Evolutionary conservation across 495 filamentous ascomycete species (phyloP).

Genomic region (Jackrogersella minutella): DNA sequence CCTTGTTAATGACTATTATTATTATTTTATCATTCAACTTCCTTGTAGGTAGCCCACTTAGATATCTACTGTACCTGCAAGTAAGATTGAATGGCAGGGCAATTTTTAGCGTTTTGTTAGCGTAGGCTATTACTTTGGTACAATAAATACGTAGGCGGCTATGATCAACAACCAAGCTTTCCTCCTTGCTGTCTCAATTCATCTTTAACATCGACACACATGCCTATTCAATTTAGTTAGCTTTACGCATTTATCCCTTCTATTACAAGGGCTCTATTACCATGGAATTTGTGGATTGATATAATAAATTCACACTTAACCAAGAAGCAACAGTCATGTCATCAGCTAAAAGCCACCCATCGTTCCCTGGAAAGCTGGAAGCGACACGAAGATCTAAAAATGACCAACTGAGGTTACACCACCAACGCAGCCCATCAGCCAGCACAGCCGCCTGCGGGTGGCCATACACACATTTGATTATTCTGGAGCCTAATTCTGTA

Average conservation of each 20-base stretch:
- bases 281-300: not conserved
- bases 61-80: conserved; percentile 6
- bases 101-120: conserved; percentile 5
- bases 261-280: not conserved
- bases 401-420: conserved; percentile 6
- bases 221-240: conserved; percentile 6
- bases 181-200: conserved; percentile 8
- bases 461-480: no score
- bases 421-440: not conserved
- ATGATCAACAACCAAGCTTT: conserved; percentile 23
- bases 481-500: not conserved
- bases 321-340: not conserved
- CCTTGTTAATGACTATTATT: no score
- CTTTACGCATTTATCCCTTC: not conserved
- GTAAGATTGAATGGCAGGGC: conserved; percentile 33
- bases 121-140: conserved; percentile 1
- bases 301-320: not conserved
- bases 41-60: conserved; percentile 11
- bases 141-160: conserved; percentile 9
- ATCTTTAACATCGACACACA: conserved; percentile 4
- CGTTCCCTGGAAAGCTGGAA: not conserved
- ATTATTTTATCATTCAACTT: no score
- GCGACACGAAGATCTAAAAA: conserved; percentile 22
- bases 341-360: not conserved
- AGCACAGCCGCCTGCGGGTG: not conserved